phyloP scores from a whole-genome alignment of 306 rosid species.

The Styphnolobium japonicum region DNA sequence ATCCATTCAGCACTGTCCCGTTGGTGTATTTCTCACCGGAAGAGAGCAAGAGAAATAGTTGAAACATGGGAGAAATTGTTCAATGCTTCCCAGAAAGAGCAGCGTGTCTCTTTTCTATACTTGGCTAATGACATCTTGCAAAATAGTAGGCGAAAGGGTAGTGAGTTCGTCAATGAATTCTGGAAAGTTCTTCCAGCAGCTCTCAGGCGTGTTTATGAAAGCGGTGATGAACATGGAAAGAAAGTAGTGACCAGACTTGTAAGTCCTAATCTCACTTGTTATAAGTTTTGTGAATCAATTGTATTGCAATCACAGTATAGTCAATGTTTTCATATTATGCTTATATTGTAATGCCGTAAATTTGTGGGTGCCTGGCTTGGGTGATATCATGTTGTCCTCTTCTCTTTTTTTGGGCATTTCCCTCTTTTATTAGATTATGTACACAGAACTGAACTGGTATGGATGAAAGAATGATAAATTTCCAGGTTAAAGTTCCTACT shows the following conservation, averaged over 20 bases:
- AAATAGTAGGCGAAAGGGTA: slow-evolving; percentile 88
- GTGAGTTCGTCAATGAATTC: slow-evolving; percentile 89
- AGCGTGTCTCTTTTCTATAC: slow-evolving; percentile 67
- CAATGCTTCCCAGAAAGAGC: slow-evolving; percentile 77
- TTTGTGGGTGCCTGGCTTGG: neutral
- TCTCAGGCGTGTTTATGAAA: slow-evolving; percentile 61
- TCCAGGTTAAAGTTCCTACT: slow-evolving; percentile 2
- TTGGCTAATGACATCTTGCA: slow-evolving; percentile 91
- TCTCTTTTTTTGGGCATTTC: neutral
- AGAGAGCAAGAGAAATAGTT: slow-evolving; percentile 75
- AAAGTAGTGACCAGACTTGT: slow-evolving; percentile 75
- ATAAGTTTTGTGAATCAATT: neutral
- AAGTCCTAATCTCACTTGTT: slow-evolving; percentile 29
- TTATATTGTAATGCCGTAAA: neutral
- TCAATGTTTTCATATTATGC: neutral
- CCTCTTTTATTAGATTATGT: neutral
- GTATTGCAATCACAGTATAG: neutral
- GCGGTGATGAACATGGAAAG: slow-evolving; percentile 65
- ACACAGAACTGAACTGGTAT: slow-evolving; percentile 1
- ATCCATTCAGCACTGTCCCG: slow-evolving; percentile 68
- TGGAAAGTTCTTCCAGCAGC: slow-evolving; percentile 91
- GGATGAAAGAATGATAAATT: neutral
- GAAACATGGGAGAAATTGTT: slow-evolving; percentile 86
- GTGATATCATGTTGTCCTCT: neutral
- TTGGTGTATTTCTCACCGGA: slow-evolving; percentile 83